Conservation (phyloP, 225 moss, liverwort and hornwort genomes). For the Physcomitrium patens region DNA sequence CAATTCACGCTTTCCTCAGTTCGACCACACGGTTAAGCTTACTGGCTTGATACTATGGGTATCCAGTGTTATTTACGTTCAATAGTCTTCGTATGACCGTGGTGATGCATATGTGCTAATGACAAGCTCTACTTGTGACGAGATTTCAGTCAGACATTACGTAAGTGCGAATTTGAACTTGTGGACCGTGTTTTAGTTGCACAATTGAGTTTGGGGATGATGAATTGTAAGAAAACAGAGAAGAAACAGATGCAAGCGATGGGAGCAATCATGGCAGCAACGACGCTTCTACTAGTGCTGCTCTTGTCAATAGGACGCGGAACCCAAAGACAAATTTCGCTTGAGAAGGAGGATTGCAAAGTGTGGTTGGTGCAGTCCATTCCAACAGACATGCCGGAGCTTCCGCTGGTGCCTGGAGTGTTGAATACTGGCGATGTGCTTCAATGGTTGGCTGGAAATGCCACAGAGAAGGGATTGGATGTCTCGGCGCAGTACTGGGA, state of each 20-base stretch:
- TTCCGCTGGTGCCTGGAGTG: constrained; percentile 54
- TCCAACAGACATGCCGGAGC: constrained; percentile 68
- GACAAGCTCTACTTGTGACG: too few species aligned
- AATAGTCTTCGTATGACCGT: not conserved
- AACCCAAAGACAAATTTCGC: not conserved
- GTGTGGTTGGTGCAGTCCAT: constrained; percentile 70
- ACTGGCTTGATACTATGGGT: too few species aligned
- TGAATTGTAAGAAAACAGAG: not conserved
- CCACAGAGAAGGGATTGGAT: constrained; percentile 50
- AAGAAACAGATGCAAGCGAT: constrained; percentile 8
- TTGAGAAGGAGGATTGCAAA: constrained; percentile 38
- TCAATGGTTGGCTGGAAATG: constrained; percentile 67
- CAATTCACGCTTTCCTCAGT: not conserved
- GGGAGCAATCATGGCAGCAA: constrained; percentile 18
- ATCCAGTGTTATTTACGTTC: not conserved
- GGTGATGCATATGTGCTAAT: not conserved
- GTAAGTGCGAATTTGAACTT: too few species aligned
- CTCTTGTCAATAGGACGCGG: not conserved
- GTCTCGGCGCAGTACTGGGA: constrained; percentile 70
- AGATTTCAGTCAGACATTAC: too few species aligned
- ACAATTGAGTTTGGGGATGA: constrained; percentile 4
- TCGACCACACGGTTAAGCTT: too few species aligned
- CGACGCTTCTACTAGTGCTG: constrained; percentile 10
- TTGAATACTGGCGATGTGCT: constrained; percentile 60
- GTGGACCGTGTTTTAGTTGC: too few species aligned